Evolutionary conservation across 2,329 filamentous ascomycete species (phyloP).

Genomic region (Colletotrichum sidae): DNA sequence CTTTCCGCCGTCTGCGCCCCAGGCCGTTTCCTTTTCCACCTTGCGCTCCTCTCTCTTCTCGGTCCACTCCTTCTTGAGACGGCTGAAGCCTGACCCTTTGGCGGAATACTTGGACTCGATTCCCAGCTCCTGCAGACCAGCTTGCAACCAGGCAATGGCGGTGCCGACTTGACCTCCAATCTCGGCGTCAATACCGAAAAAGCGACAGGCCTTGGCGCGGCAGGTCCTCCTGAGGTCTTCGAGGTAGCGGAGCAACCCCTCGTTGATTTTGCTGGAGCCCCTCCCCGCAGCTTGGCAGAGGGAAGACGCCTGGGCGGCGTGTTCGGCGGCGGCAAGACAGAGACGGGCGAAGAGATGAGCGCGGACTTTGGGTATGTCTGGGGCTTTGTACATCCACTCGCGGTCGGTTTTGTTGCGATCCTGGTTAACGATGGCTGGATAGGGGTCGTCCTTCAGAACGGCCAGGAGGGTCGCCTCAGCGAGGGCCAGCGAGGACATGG

Average conservation of each 20-base stretch:
- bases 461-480: conserved; percentile 92
- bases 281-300: conserved; percentile 55
- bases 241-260: conserved; percentile 77
- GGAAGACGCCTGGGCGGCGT: conserved; percentile 78
- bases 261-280: conserved; percentile 63
- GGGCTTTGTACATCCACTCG: conserved; percentile 97
- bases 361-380: conserved; percentile 88
- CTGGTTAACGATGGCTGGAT: conserved; percentile 84
- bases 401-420: conserved; percentile 84
- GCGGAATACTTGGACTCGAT: conserved; percentile 64
- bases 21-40: conserved; percentile 77
- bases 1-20: conserved; percentile 87
- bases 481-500: conserved; percentile 75
- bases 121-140: conserved; percentile 80
- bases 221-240: conserved; percentile 80
- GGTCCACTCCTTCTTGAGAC: conserved; percentile 78
- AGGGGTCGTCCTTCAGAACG: conserved; percentile 94
- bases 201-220: conserved; percentile 87
- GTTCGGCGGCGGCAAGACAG: conserved; percentile 88
- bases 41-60: conserved; percentile 84
- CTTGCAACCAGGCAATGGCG: conserved; percentile 87
- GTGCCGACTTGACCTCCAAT: conserved; percentile 83
- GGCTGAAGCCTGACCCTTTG: conserved; percentile 68
- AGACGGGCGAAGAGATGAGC: conserved; percentile 89
- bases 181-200: conserved; percentile 92